phyloP scores from a whole-genome alignment of 371 early-diverging fungal species.

The Batkoa obscura region DNA sequence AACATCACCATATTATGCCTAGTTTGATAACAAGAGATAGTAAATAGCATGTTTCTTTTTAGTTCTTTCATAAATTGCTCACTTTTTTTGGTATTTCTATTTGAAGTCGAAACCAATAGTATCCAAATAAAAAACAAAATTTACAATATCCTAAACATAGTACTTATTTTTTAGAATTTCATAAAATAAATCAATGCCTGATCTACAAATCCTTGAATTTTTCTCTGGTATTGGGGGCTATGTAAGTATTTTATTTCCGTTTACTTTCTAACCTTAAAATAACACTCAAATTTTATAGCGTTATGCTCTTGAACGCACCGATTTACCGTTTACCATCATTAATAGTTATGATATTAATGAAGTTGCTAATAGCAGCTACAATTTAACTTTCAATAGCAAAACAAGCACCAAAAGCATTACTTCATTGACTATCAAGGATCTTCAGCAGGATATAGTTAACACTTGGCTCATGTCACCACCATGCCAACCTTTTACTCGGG shows the following conservation, averaged over 20 bases:
- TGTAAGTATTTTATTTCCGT: constrained; percentile 13
- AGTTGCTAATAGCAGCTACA: constrained; percentile 46
- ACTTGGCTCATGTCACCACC: constrained; percentile 72
- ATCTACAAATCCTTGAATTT: constrained; percentile 24
- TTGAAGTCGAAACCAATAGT: no score
- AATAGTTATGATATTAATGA: constrained; percentile 49
- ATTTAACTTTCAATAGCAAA: constrained; percentile 30
- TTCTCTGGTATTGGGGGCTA: constrained; percentile 59
- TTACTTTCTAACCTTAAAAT: neutral
- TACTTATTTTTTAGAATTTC: no score
- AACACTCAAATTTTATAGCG: constrained; percentile 16
- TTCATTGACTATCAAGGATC: constrained; percentile 27
- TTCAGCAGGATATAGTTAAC: constrained; percentile 39
- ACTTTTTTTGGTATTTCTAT: no score
- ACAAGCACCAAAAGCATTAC: constrained; percentile 43
- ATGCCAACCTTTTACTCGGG: constrained; percentile 66
- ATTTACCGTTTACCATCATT: constrained; percentile 23
- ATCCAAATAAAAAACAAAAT: no score
- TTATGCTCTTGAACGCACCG: constrained; percentile 35
- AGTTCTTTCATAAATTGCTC: no score
- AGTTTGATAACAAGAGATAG: no score
- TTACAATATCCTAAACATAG: no score
- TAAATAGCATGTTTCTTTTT: no score
- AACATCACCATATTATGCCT: no score
- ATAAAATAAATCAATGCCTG: no score